Percentiles rank a stretch among this genome's conserved stretches.
Evolutionary conservation across 108 stramenopile species (phyloP).

Genomic region (Stephanodiscus minutulus): DNA sequence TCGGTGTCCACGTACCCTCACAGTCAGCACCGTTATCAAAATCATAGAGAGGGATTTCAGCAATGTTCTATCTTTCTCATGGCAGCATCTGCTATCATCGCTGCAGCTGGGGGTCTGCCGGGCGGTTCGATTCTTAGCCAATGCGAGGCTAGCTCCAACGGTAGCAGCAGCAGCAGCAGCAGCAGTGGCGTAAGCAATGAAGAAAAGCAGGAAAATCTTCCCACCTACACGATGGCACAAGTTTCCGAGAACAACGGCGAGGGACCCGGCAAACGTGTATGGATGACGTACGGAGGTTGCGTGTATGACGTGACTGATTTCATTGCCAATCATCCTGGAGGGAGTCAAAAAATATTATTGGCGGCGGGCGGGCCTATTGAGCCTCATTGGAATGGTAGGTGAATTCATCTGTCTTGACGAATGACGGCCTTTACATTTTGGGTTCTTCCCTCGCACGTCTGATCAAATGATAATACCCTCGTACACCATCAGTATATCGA

Average conservation of each 20-base stretch:
- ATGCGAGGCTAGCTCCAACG: slow-evolving; percentile 4
- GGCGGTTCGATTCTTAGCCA: slow-evolving; percentile 6
- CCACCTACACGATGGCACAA: slow-evolving; percentile 61
- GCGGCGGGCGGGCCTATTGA: slow-evolving; percentile 74
- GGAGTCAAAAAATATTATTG: slow-evolving; percentile 88
- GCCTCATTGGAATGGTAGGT: slow-evolving; percentile 49
- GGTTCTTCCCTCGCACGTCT: background rate
- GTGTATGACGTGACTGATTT: slow-evolving; percentile 98
- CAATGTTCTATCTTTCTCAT: background rate
- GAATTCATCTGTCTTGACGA: background rate
- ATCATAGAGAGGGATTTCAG: background rate
- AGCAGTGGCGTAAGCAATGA: background rate
- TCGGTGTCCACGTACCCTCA: background rate
- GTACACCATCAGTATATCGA: slow-evolving; percentile 54
- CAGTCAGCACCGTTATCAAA: background rate
- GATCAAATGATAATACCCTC: background rate
- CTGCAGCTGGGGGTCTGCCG: background rate
- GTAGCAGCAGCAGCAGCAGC: too few relatives aligned
- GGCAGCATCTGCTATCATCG: slow-evolving; percentile 1
- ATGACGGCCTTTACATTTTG: background rate
- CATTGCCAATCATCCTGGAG: slow-evolving; percentile 86
- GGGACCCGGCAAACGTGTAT: slow-evolving; percentile 59
- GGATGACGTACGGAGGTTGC: slow-evolving; percentile 89
- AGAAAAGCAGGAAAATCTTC: slow-evolving; percentile 36
- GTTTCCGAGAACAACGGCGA: slow-evolving; percentile 66